Conservation (phyloP, 2,329 filamentous ascomycete genomes). For the Stemphylium vesicarium region DNA sequence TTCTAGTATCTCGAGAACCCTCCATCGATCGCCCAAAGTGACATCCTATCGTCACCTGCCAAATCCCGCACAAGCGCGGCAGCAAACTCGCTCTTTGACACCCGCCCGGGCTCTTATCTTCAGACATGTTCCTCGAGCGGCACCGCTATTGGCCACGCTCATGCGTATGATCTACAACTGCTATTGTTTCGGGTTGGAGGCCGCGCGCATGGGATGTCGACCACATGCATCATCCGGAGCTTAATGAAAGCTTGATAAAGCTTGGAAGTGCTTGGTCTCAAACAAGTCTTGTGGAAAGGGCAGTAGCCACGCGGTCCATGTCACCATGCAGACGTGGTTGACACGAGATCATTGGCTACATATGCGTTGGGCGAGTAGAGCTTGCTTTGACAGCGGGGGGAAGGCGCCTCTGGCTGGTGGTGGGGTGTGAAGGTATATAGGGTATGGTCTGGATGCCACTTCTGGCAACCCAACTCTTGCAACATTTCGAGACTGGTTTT, state of each 20-base stretch:
- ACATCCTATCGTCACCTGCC: background rate
- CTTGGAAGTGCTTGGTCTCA: background rate
- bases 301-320: background rate
- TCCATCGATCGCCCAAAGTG: background rate
- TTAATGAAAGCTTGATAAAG: slow-evolving; percentile 7
- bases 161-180: slow-evolving; percentile 2
- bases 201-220: background rate
- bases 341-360: background rate
- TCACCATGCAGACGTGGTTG: background rate
- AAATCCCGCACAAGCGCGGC: background rate
- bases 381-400: background rate
- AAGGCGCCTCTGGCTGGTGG: background rate
- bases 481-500: background rate
- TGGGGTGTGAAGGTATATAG: background rate
- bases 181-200: background rate
- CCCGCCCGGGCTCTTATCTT: background rate
- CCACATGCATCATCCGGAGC: background rate
- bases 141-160: background rate
- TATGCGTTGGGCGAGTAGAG: background rate
- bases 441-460: background rate
- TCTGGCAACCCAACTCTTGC: background rate
- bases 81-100: background rate
- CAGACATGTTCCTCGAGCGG: background rate
- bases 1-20: too few relatives aligned
- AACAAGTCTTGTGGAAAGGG: background rate